These are phyloP conservation scores for Hymenoscyphus fraxineus DNA, from an alignment of 2,329 filamentous ascomycete genomes.

Conservation along the genomic window DNA sequence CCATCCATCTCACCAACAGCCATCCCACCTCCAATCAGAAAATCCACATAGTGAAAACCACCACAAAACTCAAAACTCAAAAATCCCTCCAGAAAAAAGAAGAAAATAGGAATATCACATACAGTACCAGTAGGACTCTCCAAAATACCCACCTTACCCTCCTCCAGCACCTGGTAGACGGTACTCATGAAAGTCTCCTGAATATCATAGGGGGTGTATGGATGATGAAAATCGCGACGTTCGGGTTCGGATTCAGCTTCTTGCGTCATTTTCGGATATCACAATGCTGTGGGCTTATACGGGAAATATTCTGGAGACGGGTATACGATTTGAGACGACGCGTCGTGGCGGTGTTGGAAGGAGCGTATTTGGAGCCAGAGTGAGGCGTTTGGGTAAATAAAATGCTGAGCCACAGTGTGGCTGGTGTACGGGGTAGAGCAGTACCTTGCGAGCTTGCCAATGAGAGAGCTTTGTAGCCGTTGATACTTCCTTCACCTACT, in stretches of 20 bases:
- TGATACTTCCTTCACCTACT: too few species aligned
- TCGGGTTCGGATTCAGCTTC: background rate
- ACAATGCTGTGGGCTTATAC: background rate
- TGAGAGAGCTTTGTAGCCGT: too few species aligned
- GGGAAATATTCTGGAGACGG: background rate
- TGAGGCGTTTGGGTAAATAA: too few species aligned
- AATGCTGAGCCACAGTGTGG: too few species aligned
- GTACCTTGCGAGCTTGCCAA: too few species aligned
- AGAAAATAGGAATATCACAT: conserved; percentile 11
- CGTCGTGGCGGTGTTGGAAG: too few species aligned
- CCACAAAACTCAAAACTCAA: background rate
- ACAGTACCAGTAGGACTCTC: conserved; percentile 66
- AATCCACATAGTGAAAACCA: background rate
- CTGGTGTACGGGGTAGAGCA: too few species aligned
- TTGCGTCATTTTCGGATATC: background rate
- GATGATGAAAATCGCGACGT: conserved; percentile 58
- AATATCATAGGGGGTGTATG: conserved; percentile 67
- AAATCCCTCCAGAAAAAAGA: too few species aligned
- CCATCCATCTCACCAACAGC: too few species aligned
- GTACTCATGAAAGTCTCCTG: conserved; percentile 68
- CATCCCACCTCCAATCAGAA: too few species aligned
- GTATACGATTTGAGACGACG: too few species aligned
- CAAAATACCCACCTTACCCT: conserved; percentile 65
- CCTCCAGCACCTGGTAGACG: conserved; percentile 63
- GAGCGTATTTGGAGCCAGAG: too few species aligned